These are phyloP conservation scores for Phytophthora agathidicida DNA, from an alignment of 352 stramenopile species.

Conservation along the genomic window DNA sequence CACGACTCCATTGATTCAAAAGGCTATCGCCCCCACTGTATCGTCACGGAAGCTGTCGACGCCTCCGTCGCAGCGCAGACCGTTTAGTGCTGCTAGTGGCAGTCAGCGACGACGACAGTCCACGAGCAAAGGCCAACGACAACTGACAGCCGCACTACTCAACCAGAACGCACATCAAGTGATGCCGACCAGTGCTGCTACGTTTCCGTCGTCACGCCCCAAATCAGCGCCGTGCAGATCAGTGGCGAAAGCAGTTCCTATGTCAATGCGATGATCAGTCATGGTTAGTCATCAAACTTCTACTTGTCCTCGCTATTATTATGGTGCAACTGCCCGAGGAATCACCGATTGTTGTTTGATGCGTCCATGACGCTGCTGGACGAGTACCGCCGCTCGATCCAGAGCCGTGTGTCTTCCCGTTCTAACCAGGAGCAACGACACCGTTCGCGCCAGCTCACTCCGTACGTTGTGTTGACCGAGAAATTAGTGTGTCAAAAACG, in stretches of 20 bases:
- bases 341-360: background rate
- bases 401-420: conserved; percentile 26
- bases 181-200: background rate
- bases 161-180: background rate
- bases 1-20: background rate
- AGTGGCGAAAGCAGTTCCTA: background rate
- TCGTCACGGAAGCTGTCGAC: background rate
- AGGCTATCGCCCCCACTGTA: background rate
- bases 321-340: conserved; percentile 6
- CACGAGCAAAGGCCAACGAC: conserved; percentile 3
- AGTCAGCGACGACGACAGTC: background rate
- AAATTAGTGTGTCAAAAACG: background rate
- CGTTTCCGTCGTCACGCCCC: conserved; percentile 20
- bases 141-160: conserved; percentile 11
- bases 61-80: background rate
- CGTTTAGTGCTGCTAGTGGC: conserved; percentile 12
- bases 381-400: conserved; percentile 60
- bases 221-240: conserved; percentile 28
- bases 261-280: background rate
- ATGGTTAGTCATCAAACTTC: conserved; percentile 2
- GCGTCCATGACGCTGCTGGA: conserved; percentile 67
- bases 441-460: conserved; percentile 43
- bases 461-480: conserved; percentile 34
- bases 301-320: conserved; percentile 20
- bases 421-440: conserved; percentile 26